These are phyloP conservation scores for Pyrrhoderma noxium DNA, from an alignment of 1,284 basidiomycete species.

Conservation along the genomic window DNA sequence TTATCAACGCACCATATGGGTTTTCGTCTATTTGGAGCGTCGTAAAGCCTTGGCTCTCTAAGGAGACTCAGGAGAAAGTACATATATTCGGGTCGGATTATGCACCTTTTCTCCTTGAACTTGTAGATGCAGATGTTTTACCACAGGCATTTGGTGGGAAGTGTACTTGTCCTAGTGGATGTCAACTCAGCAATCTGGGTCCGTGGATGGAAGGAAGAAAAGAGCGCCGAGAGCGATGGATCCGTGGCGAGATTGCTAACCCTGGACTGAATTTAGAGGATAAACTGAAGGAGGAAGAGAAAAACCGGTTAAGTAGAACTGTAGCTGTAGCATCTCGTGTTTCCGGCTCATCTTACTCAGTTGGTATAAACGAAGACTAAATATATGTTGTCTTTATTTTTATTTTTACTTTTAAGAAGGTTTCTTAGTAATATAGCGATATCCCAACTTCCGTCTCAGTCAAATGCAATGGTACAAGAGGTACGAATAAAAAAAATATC, in stretches of 20 bases:
- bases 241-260: slow-evolving; percentile 7
- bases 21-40: slow-evolving; percentile 65
- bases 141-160: slow-evolving; percentile 37
- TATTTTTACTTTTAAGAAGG: too few relatives aligned
- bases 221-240: slow-evolving; percentile 39
- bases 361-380: slow-evolving; percentile 2
- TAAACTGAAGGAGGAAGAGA: slow-evolving; percentile 1
- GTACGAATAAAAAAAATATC: too few relatives aligned
- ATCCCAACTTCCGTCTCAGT: too few relatives aligned
- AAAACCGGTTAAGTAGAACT: background rate
- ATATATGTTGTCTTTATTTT: too few relatives aligned
- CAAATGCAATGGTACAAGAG: too few relatives aligned
- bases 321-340: background rate
- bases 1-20: slow-evolving; percentile 62
- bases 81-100: slow-evolving; percentile 57
- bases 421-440: too few relatives aligned
- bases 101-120: slow-evolving; percentile 41
- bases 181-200: slow-evolving; percentile 52
- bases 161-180: slow-evolving; percentile 57
- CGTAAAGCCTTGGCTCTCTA: slow-evolving; percentile 63
- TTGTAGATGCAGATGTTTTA: slow-evolving; percentile 49
- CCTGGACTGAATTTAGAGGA: slow-evolving; percentile 15
- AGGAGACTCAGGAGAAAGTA: slow-evolving; percentile 61
- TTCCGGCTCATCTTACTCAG: background rate
- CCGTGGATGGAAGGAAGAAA: slow-evolving; percentile 60